Conservation (phyloP, 2,329 filamentous ascomycete species). For the Ophiosphaerella korrae region DNA sequence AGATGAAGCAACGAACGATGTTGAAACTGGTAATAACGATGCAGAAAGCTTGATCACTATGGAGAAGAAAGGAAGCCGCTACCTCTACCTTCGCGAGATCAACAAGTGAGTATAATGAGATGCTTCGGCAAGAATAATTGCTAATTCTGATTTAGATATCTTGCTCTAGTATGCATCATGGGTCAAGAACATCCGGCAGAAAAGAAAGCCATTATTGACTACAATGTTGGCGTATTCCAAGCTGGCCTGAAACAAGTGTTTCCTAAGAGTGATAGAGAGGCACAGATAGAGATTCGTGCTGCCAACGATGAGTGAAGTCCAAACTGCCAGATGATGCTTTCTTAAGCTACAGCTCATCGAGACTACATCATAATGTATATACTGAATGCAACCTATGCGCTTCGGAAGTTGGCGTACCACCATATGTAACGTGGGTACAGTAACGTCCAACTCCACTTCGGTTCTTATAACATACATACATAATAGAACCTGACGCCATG, state of each 20-base stretch:
- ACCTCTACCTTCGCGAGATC: conserved; percentile 69
- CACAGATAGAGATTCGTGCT: conserved; percentile 29
- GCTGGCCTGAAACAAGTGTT: conserved; percentile 81
- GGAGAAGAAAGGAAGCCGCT: conserved; percentile 63
- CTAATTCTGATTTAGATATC: conserved; percentile 58
- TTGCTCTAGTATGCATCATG: conserved; percentile 85
- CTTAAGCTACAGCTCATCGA: no score
- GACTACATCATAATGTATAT: no score
- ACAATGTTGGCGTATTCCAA: conserved; percentile 84
- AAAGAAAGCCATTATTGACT: conserved; percentile 82
- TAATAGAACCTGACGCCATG: no score
- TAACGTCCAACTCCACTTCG: no score
- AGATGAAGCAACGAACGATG: conserved; percentile 36
- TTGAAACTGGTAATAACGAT: conserved; percentile 55
- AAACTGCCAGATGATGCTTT: no score
- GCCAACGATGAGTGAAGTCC: conserved; percentile 18
- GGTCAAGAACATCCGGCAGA: conserved; percentile 79
- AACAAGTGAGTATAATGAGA: conserved; percentile 60
- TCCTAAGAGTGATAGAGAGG: conserved; percentile 49
- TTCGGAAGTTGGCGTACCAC: no score
- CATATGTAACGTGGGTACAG: no score
- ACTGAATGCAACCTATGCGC: no score
- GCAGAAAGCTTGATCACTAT: conserved; percentile 68
- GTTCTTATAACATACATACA: no score
- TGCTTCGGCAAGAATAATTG: neutral